Evolutionary conservation across 352 stramenopile genomes (phyloP).

Genomic region (Globisporangium nunn): DNA sequence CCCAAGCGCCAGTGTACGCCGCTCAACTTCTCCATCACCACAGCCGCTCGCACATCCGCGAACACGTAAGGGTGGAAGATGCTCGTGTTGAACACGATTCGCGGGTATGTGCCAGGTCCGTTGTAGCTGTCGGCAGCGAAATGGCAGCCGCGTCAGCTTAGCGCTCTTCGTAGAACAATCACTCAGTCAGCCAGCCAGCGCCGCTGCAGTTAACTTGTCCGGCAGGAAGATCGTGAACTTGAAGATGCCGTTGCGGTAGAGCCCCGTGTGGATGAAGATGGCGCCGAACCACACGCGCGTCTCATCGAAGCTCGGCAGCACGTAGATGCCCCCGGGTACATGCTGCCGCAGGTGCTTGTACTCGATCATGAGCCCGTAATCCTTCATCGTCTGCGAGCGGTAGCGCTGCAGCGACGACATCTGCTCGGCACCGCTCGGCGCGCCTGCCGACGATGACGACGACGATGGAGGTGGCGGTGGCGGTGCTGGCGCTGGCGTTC

Average conservation of each 20-base stretch:
- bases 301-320: constrained; percentile 91
- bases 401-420: constrained; percentile 84
- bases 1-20: not conserved
- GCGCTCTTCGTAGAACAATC: no score
- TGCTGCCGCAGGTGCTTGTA: constrained; percentile 96
- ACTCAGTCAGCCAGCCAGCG: no score
- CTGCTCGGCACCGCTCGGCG: constrained; percentile 26
- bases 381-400: constrained; percentile 84
- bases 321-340: constrained; percentile 92
- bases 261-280: constrained; percentile 94
- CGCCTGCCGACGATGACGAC: constrained; percentile 8
- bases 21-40: not conserved
- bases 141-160: not conserved
- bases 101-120: constrained; percentile 87
- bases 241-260: constrained; percentile 96
- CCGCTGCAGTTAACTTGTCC: constrained; percentile 30
- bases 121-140: constrained; percentile 78
- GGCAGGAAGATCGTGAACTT: constrained; percentile 92
- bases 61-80: constrained; percentile 94
- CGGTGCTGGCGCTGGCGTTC: not conserved
- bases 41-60: constrained; percentile 27
- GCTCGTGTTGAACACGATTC: constrained; percentile 89
- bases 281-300: constrained; percentile 91
- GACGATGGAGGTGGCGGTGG: constrained; percentile 1
- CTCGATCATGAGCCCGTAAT: constrained; percentile 97